Evolutionary conservation across 371 early-diverging fungal genomes (phyloP).

Genomic region (Zopfochytrium polystomum): DNA sequence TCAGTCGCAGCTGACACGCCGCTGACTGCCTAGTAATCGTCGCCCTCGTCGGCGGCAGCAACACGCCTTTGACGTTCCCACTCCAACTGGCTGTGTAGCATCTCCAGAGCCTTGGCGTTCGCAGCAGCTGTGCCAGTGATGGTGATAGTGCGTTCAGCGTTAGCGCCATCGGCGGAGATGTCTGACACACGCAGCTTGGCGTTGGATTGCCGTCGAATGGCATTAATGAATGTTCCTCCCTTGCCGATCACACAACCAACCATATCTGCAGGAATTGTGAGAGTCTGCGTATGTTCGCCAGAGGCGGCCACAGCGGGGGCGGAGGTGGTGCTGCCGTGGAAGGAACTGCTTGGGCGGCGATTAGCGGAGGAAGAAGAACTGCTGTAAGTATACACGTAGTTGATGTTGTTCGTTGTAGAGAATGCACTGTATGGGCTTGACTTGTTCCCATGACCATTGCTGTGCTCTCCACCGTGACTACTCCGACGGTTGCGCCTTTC

Average conservation of each 20-base stretch:
- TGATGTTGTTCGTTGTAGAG: no score
- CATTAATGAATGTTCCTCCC: constrained; percentile 44
- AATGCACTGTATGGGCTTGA: no score
- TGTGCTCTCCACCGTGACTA: no score
- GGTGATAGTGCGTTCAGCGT: constrained; percentile 36
- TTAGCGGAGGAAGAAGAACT: no score
- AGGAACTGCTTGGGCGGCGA: no score
- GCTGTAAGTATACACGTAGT: no score
- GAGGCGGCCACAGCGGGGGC: no score
- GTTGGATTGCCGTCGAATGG: constrained; percentile 37
- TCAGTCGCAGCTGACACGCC: no score
- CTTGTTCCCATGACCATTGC: no score
- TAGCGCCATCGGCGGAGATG: constrained; percentile 15
- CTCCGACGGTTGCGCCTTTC: no score
- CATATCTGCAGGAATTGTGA: constrained; percentile 42
- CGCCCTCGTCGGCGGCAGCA: background rate
- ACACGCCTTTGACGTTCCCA: constrained; percentile 33
- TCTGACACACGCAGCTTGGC: constrained; percentile 37
- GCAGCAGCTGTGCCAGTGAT: constrained; percentile 35
- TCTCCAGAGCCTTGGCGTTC: constrained; percentile 34
- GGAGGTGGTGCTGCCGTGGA: no score
- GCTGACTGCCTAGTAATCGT: no score
- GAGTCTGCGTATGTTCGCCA: constrained; percentile 33
- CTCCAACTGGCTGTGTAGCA: constrained; percentile 44
- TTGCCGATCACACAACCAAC: constrained; percentile 52